Conservation (phyloP, 2,329 filamentous ascomycete species). For the Colletotrichum sp. region DNA sequence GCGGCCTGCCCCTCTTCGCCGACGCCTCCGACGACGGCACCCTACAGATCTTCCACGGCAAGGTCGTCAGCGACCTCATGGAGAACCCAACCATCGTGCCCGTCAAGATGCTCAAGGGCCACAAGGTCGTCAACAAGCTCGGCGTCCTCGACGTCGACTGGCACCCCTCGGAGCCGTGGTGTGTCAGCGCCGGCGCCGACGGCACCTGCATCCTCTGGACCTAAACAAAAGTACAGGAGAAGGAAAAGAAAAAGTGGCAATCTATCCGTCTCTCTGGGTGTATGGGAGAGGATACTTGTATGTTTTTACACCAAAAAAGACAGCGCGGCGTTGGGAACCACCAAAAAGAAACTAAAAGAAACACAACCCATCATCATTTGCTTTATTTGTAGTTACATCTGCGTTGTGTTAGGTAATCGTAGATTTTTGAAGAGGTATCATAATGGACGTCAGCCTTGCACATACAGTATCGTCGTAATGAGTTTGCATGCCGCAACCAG, state of each 20-base stretch:
- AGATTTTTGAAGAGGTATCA: neutral
- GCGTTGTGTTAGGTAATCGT: neutral
- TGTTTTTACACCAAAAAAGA: conserved; percentile 12
- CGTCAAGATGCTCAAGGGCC: conserved; percentile 90
- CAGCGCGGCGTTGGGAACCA: conserved; percentile 22
- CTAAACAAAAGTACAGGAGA: conserved; percentile 35
- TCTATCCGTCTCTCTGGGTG: neutral
- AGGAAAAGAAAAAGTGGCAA: neutral
- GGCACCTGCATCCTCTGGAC: conserved; percentile 92
- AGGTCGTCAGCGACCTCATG: conserved; percentile 92
- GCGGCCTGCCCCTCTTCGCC: conserved; percentile 83
- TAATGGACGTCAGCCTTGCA: conserved; percentile 13
- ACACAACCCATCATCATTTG: neutral
- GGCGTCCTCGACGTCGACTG: conserved; percentile 95
- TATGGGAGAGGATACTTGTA: conserved; percentile 5
- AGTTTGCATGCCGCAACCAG: neutral
- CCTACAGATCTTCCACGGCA: conserved; percentile 95
- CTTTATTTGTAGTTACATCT: neutral
- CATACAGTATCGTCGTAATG: neutral
- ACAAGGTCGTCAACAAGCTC: conserved; percentile 83
- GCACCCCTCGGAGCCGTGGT: conserved; percentile 95
- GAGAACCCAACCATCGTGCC: conserved; percentile 97
- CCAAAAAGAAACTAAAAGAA: conserved; percentile 9
- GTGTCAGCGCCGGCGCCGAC: conserved; percentile 91
- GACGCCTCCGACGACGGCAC: conserved; percentile 95